Conservation (phyloP, 768 basidiomycete species). For the Pulveroboletus sp. region DNA sequence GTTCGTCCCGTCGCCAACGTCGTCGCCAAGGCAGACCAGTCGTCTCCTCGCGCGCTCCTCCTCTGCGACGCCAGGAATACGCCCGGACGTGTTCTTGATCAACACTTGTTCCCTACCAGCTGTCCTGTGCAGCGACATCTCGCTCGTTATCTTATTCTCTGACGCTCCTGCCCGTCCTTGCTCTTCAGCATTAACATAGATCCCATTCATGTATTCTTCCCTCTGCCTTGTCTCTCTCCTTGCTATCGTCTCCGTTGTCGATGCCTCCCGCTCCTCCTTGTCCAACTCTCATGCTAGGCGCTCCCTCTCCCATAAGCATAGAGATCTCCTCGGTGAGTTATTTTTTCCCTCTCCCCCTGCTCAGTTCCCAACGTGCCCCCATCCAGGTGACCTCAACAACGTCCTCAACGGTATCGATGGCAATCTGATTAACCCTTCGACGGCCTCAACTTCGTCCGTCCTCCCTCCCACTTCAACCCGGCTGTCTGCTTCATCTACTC, state of each 20-base stretch:
- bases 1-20: conserved; percentile 11
- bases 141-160: conserved; percentile 35
- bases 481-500: background rate
- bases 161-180: conserved; percentile 11
- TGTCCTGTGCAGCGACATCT: conserved; percentile 23
- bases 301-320: conserved; percentile 25
- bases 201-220: conserved; percentile 18
- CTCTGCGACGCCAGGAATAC: conserved; percentile 12
- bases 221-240: conserved; percentile 26
- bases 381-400: conserved; percentile 10
- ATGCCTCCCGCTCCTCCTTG: conserved; percentile 39
- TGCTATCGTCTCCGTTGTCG: conserved; percentile 21
- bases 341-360: background rate
- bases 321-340: conserved; percentile 14
- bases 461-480: conserved; percentile 7
- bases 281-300: conserved; percentile 33
- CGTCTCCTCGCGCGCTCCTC: conserved; percentile 3
- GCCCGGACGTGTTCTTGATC: conserved; percentile 1
- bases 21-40: conserved; percentile 14
- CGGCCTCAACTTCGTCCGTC: conserved; percentile 11
- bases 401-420: background rate
- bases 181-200: conserved; percentile 31
- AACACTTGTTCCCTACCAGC: background rate
- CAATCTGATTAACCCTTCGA: background rate
- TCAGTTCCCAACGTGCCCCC: background rate